Conservation (phyloP, 768 basidiomycete species). For the Lentinula raphanica region DNA sequence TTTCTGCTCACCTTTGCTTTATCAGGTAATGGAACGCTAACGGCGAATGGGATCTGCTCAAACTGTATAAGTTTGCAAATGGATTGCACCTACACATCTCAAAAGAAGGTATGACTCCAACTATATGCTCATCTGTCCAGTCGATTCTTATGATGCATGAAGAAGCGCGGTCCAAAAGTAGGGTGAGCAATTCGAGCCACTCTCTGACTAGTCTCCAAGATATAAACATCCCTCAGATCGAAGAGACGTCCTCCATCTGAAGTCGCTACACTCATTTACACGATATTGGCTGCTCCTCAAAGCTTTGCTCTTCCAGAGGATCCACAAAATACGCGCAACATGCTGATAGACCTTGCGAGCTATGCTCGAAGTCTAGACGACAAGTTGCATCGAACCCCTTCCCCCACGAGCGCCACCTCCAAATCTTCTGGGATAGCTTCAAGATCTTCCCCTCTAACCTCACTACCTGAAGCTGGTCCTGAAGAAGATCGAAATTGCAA, state of each 20-base stretch:
- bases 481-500: background rate
- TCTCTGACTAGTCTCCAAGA: background rate
- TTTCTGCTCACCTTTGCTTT: background rate
- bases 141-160: background rate
- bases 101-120: background rate
- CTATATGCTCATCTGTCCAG: no score
- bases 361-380: background rate
- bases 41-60: background rate
- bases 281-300: background rate
- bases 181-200: background rate
- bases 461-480: background rate
- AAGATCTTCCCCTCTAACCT: background rate
- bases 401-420: background rate
- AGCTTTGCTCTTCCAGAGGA: background rate
- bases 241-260: background rate
- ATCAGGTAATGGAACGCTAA: background rate
- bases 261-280: background rate
- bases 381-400: background rate
- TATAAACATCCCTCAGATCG: background rate
- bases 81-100: background rate
- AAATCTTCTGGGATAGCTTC: background rate
- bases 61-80: background rate
- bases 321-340: background rate
- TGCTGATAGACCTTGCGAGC: slow-evolving; percentile 2
- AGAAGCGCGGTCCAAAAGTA: slow-evolving; percentile 3